Evolutionary conservation across 805 yeast genomes (phyloP).

Genomic region (Ogataea degrootiae): DNA sequence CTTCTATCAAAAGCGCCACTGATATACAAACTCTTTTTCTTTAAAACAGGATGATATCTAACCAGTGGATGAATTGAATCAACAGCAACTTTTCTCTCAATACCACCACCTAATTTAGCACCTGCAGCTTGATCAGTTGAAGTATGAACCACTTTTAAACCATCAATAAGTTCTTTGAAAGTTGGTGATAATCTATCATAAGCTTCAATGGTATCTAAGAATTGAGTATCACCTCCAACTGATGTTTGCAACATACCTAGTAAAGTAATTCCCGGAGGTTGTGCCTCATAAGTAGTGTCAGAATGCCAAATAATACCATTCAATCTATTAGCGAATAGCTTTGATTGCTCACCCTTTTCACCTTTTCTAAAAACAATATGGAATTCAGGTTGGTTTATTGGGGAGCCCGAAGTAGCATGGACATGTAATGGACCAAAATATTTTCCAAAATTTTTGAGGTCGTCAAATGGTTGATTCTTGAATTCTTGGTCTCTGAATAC

Average conservation of each 20-base stretch:
- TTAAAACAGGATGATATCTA: conserved; percentile 63
- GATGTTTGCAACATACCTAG: conserved; percentile 50
- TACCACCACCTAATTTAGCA: conserved; percentile 47
- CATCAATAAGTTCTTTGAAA: conserved; percentile 50
- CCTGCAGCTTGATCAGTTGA: conserved; percentile 62
- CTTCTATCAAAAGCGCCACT: conserved; percentile 58
- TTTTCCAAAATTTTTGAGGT: conserved; percentile 45
- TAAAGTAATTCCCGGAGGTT: conserved; percentile 67
- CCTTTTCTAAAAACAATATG: conserved; percentile 54
- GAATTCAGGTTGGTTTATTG: conserved; percentile 49
- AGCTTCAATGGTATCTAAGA: conserved; percentile 61
- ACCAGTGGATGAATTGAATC: conserved; percentile 59
- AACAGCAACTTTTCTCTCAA: conserved; percentile 58
- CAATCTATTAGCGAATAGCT: conserved; percentile 31
- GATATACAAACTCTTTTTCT: conserved; percentile 48
- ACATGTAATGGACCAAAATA: conserved; percentile 68
- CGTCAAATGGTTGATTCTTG: conserved; percentile 45
- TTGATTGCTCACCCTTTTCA: conserved; percentile 31
- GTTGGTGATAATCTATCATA: conserved; percentile 61
- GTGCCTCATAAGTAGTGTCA: conserved; percentile 67
- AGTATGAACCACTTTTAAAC: conserved; percentile 61
- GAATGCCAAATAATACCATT: conserved; percentile 56
- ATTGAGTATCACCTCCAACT: conserved; percentile 69
- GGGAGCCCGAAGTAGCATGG: conserved; percentile 72
- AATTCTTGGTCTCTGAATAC: conserved; percentile 64